Percentiles rank a stretch among this genome's conserved stretches.
phyloP scores from a whole-genome alignment of 2,329 filamentous ascomycete species.

The Fusarium azukiicola region DNA sequence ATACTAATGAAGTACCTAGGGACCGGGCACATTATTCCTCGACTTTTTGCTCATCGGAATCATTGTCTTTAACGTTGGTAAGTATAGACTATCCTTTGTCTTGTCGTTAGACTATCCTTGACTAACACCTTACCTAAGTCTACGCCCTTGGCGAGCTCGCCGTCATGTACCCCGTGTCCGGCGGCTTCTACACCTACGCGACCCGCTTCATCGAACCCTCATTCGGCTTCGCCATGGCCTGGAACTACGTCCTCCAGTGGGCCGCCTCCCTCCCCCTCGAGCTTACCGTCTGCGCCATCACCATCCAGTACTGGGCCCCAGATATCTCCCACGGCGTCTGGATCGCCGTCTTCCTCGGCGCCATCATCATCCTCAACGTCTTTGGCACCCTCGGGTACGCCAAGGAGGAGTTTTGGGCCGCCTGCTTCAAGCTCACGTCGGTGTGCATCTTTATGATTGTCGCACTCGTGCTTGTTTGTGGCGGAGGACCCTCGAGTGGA shows the following conservation, averaged over 20 bases:
- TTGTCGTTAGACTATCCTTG: neutral
- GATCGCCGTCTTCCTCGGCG: constrained; percentile 67
- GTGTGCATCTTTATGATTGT: constrained; percentile 82
- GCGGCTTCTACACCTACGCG: constrained; percentile 72
- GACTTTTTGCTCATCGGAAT: constrained; percentile 78
- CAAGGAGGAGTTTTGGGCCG: constrained; percentile 78
- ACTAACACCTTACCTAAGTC: constrained; percentile 54
- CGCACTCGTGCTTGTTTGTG: constrained; percentile 77
- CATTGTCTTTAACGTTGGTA: constrained; percentile 78
- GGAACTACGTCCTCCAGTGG: constrained; percentile 70
- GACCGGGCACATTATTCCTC: constrained; percentile 69
- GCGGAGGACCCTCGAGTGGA: constrained; percentile 74
- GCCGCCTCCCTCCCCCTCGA: constrained; percentile 68
- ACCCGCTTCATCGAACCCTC: constrained; percentile 74
- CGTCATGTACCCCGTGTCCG: constrained; percentile 81
- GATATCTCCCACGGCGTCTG: constrained; percentile 66
- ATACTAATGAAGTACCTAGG: constrained; percentile 38
- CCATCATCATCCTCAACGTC: constrained; percentile 75
- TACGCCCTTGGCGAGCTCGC: constrained; percentile 81
- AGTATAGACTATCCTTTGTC: neutral
- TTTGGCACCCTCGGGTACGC: constrained; percentile 76
- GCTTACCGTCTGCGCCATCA: constrained; percentile 65
- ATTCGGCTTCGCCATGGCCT: constrained; percentile 76
- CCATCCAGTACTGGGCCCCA: constrained; percentile 67
- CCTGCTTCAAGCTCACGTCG: constrained; percentile 76